These are phyloP conservation scores for Tilletia setariae DNA, from an alignment of 1,284 basidiomycete species.

Conservation along the genomic window DNA sequence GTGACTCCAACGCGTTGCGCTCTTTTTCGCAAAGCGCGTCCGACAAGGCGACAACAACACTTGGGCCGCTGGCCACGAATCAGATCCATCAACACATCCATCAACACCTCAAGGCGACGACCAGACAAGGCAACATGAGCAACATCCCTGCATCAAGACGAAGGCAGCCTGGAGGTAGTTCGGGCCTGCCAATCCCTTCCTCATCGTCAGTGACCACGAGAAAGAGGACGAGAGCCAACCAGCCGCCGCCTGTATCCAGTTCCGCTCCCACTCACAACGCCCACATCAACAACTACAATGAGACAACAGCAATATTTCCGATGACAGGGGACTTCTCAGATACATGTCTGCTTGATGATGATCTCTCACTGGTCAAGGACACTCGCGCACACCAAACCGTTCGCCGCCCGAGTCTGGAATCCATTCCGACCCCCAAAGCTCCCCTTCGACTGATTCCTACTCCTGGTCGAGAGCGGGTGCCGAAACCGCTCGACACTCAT, in stretches of 20 bases:
- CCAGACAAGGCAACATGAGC: slow-evolving; percentile 1
- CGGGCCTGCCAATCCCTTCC: not conserved
- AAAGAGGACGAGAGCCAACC: not conserved
- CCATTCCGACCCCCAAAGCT: not conserved
- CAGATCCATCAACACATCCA: not conserved
- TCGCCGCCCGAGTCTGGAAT: too few relatives aligned
- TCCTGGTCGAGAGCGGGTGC: not conserved
- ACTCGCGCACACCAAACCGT: too few relatives aligned
- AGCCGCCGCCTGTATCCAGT: not conserved
- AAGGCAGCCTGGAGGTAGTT: not conserved
- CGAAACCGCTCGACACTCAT: not conserved
- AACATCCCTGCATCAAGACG: not conserved
- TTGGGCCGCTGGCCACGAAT: not conserved
- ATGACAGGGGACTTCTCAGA: slow-evolving; percentile 1
- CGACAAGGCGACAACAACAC: slow-evolving; percentile 3
- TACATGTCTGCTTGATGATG: not conserved
- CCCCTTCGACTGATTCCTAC: not conserved
- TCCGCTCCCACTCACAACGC: too few relatives aligned
- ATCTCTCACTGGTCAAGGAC: not conserved
- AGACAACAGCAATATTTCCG: slow-evolving; percentile 2
- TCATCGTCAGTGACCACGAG: not conserved
- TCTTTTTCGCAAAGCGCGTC: not conserved
- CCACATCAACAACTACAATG: not conserved
- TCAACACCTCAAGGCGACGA: not conserved
- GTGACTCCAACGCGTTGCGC: slow-evolving; percentile 3